Conservation (phyloP, 345 rosid genomes). For the Aethionema arabicum region DNA sequence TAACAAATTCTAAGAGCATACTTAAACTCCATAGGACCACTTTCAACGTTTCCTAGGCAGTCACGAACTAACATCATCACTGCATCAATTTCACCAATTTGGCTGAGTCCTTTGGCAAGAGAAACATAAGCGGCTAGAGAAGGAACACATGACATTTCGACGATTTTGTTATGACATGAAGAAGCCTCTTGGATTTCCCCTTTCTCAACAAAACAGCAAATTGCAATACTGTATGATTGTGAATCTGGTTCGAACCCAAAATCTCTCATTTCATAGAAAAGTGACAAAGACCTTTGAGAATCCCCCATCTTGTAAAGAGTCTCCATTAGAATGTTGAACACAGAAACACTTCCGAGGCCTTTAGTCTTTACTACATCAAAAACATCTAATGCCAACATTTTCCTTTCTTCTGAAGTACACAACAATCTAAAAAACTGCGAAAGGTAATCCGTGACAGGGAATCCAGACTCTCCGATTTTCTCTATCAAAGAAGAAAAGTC, state of each 20-base stretch:
- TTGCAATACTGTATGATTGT: constrained; percentile 52
- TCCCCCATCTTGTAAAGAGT: constrained; percentile 54
- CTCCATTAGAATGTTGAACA: constrained; percentile 67
- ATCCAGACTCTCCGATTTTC: constrained; percentile 55
- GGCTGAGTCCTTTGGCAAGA: constrained; percentile 70
- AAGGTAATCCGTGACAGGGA: constrained; percentile 56
- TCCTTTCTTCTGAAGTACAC: constrained; percentile 51
- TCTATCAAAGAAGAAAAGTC: constrained; percentile 53
- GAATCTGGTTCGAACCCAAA: constrained; percentile 54
- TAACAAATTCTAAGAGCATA: constrained; percentile 60
- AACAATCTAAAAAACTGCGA: constrained; percentile 55
- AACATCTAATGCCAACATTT: constrained; percentile 53
- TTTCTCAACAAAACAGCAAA: constrained; percentile 53
- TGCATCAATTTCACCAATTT: constrained; percentile 78
- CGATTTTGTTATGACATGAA: constrained; percentile 63
- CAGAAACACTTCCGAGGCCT: constrained; percentile 56
- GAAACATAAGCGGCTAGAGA: constrained; percentile 63
- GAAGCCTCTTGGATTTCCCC: constrained; percentile 67
- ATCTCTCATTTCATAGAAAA: constrained; percentile 54
- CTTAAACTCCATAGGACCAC: constrained; percentile 78
- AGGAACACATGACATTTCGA: constrained; percentile 66
- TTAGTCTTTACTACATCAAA: constrained; percentile 54
- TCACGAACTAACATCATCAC: constrained; percentile 81
- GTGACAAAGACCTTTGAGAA: constrained; percentile 56
- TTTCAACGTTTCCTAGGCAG: constrained; percentile 67